Conservation (phyloP, 805 yeast genomes). For the Candida coquimbonensis region DNA sequence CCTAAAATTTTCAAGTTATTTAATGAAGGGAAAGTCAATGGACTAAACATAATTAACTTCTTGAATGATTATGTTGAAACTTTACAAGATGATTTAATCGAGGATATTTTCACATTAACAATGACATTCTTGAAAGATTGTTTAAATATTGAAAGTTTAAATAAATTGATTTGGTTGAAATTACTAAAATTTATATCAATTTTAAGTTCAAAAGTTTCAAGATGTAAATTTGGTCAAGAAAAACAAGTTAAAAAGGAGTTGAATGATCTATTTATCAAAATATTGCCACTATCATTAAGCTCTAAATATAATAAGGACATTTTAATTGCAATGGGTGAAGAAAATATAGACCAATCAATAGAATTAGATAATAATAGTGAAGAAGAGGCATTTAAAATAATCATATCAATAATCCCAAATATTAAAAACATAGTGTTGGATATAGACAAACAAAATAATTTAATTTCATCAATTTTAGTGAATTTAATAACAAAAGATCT, state of each 20-base stretch:
- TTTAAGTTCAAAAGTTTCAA: conserved; percentile 50
- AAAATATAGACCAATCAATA: background rate
- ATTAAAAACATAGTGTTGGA: conserved; percentile 34
- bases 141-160: conserved; percentile 27
- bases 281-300: conserved; percentile 27
- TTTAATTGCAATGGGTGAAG: conserved; percentile 7
- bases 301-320: conserved; percentile 13
- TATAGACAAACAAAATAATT: conserved; percentile 48
- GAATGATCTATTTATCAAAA: conserved; percentile 36
- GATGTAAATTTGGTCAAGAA: conserved; percentile 54
- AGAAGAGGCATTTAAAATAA: conserved; percentile 21
- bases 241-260: conserved; percentile 51
- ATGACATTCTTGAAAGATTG: conserved; percentile 56
- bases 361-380: conserved; percentile 1
- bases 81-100: conserved; percentile 68
- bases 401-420: conserved; percentile 30
- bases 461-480: conserved; percentile 46
- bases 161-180: conserved; percentile 47
- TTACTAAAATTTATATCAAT: conserved; percentile 45
- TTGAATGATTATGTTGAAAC: conserved; percentile 55
- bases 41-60: conserved; percentile 13
- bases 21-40: conserved; percentile 11
- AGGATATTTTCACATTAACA: conserved; percentile 66
- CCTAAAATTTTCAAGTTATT: conserved; percentile 60
- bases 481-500: conserved; percentile 47